Percentiles rank a stretch among this genome's conserved stretches.
Conservation (phyloP, 2,329 filamentous ascomycete genomes). For the Exophiala calicioides region DNA sequence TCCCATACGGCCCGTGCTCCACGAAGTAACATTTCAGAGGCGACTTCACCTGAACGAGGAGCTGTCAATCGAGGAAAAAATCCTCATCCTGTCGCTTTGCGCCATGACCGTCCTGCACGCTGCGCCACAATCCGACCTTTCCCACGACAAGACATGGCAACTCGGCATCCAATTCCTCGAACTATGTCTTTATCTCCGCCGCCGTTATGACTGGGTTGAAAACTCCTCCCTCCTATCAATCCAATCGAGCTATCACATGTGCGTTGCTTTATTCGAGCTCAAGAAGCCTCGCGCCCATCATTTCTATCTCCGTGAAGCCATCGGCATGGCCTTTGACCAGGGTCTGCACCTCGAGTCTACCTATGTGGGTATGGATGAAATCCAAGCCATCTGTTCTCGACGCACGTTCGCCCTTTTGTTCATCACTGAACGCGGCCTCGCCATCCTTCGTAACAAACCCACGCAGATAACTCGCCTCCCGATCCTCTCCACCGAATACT, state of each 20-base stretch:
- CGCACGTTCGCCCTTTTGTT: slow-evolving; percentile 32
- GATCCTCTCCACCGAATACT: slow-evolving; percentile 27
- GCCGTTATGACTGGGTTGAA: slow-evolving; percentile 29
- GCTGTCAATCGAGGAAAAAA: slow-evolving; percentile 28
- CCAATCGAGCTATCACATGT: slow-evolving; percentile 30
- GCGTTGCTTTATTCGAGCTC: slow-evolving; percentile 31
- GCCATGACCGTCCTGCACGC: slow-evolving; percentile 31
- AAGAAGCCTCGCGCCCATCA: slow-evolving; percentile 31
- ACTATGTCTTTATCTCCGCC: slow-evolving; percentile 24
- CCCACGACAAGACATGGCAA: slow-evolving; percentile 27
- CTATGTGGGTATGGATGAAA: slow-evolving; percentile 24
- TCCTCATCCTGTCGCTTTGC: slow-evolving; percentile 29
- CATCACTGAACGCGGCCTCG: slow-evolving; percentile 31
- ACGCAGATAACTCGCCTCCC: slow-evolving; percentile 29
- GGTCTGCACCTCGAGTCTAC: slow-evolving; percentile 26
- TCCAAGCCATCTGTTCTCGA: slow-evolving; percentile 28
- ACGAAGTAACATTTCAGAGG: slow-evolving; percentile 26
- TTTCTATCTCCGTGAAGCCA: slow-evolving; percentile 32
- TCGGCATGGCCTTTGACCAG: slow-evolving; percentile 30
- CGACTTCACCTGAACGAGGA: slow-evolving; percentile 26
- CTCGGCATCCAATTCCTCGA: slow-evolving; percentile 30
- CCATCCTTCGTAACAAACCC: slow-evolving; percentile 32
- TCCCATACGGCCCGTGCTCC: slow-evolving; percentile 30
- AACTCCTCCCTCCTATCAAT: slow-evolving; percentile 27
- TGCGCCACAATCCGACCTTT: slow-evolving; percentile 29